Evolutionary conservation across 108 stramenopile genomes (phyloP), one percentile per base, ranked within the genome.

Genomic region (Cyclotella cryptica): DNA sequence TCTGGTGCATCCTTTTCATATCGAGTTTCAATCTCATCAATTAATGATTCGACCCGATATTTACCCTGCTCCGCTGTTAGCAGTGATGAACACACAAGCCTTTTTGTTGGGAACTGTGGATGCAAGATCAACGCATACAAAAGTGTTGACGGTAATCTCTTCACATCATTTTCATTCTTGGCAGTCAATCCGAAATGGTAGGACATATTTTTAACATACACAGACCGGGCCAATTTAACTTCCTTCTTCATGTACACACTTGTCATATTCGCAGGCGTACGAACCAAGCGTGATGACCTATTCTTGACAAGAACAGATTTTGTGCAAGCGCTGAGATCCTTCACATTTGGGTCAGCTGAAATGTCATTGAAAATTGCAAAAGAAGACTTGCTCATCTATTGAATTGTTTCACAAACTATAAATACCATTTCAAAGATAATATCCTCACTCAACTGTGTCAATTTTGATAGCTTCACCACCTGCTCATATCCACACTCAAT

Each of bases 401-500:
- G 59, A 30, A 60, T 60, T 8, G 59, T 60, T 11, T 35, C 17
- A 8, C 27, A 10, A 19, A 60, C 26, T 30, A 60, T n/a, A n/a
- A n/a, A n/a, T n/a, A 28, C 27, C 27, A 60, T n/a, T 12, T 60
- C 59, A 35, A 60, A 60, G 8, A 60, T 30, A 29, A 60, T 30
- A 60, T 19, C 12, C 27, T 28, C 59, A 11, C 9, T 60, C 11
- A 8, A 19, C 19, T 60, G 59, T 29, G 59, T 60, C 5, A 60
- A 29, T 30, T 60, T 60, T 30, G 59, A 60, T 10, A 60, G 59
- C 8, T 11, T 19, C 24, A 35, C 30, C 12, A 60, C 59, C 12
- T 9, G 29, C 27, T 60, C 17, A 30, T 60, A 60, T 8, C 59
- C 59, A 35, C 59, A 60, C 28, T 60, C 59, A 60, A 60, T 60